Conservation (phyloP, 2,329 filamentous ascomycete species). For the Aschersonia sp. region DNA sequence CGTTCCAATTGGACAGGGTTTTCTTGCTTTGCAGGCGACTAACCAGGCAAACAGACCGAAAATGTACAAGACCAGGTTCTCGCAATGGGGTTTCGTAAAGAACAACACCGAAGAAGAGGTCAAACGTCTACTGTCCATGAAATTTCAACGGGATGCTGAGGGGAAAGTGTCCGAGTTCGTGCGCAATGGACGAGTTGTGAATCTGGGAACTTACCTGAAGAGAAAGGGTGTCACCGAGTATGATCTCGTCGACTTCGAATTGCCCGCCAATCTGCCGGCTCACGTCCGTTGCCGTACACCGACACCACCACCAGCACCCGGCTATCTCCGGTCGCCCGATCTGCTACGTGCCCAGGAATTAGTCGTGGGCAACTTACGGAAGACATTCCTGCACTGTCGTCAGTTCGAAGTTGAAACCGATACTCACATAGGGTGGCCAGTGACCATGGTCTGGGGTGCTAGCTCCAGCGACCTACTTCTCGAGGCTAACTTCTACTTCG, state of each 20-base stretch:
- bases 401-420: slow-evolving; percentile 25
- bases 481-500: slow-evolving; percentile 28
- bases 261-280: slow-evolving; percentile 24
- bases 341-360: slow-evolving; percentile 28
- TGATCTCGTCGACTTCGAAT: slow-evolving; percentile 31
- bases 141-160: slow-evolving; percentile 36
- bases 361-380: slow-evolving; percentile 27
- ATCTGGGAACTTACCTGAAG: slow-evolving; percentile 36
- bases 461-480: slow-evolving; percentile 27
- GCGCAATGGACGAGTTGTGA: slow-evolving; percentile 35
- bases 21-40: slow-evolving; percentile 2
- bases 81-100: slow-evolving; percentile 40
- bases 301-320: slow-evolving; percentile 26
- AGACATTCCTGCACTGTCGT: slow-evolving; percentile 28
- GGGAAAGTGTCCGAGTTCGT: slow-evolving; percentile 38
- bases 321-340: slow-evolving; percentile 26
- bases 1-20: slow-evolving; percentile 8
- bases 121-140: slow-evolving; percentile 33
- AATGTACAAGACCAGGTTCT: slow-evolving; percentile 42
- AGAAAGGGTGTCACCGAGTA: slow-evolving; percentile 38
- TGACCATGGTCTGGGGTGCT: slow-evolving; percentile 28
- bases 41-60: slow-evolving; percentile 23
- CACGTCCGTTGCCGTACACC: slow-evolving; percentile 30
- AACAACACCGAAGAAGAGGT: slow-evolving; percentile 40
- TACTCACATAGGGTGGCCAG: slow-evolving; percentile 22